A percentile compares a stretch with the other conserved stretches of the same genome.
Conservation (phyloP, 140 eudicot genomes). For the Erigeron philadelphicus region DNA sequence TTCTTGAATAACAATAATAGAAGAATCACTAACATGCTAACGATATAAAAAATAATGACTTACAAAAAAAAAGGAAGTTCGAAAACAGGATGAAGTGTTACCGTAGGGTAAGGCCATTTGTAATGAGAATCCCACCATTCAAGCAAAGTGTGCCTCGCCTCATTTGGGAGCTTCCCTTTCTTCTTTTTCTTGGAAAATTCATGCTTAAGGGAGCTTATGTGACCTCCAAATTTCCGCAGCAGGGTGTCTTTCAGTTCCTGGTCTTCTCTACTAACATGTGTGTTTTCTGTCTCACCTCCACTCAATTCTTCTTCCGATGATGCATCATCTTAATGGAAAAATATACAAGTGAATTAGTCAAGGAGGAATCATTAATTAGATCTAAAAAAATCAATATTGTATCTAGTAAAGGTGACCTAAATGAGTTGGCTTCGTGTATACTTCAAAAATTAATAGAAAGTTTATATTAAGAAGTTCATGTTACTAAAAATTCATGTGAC, state of each 20-base stretch:
- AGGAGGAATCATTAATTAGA: not conserved
- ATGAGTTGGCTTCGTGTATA: no score
- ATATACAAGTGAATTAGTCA: not conserved
- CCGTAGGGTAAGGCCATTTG: conserved; percentile 99
- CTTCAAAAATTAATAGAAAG: no score
- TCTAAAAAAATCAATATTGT: no score
- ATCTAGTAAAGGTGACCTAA: no score
- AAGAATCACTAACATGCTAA: not conserved
- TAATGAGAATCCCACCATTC: conserved; percentile 88
- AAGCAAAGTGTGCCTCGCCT: conserved; percentile 66
- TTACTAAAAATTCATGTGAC: no score
- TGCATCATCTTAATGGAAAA: conserved; percentile 29
- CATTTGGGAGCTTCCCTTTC: conserved; percentile 86
- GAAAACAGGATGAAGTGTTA: conserved; percentile 21
- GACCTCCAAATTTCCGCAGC: conserved; percentile 66
- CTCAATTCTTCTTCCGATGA: conserved; percentile 79
- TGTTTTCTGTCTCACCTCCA: conserved; percentile 65
- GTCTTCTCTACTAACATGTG: conserved; percentile 54
- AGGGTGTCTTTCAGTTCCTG: conserved; percentile 65
- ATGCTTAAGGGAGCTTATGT: conserved; percentile 60
- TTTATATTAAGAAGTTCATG: no score
- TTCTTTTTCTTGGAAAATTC: conserved; percentile 89
- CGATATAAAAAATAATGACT: not conserved
- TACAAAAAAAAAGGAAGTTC: not conserved
- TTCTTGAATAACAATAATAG: not conserved